Base-by-base conservation (phyloP, 495 filamentous ascomycete species). In the Hypoxylon rickii region DNA sequence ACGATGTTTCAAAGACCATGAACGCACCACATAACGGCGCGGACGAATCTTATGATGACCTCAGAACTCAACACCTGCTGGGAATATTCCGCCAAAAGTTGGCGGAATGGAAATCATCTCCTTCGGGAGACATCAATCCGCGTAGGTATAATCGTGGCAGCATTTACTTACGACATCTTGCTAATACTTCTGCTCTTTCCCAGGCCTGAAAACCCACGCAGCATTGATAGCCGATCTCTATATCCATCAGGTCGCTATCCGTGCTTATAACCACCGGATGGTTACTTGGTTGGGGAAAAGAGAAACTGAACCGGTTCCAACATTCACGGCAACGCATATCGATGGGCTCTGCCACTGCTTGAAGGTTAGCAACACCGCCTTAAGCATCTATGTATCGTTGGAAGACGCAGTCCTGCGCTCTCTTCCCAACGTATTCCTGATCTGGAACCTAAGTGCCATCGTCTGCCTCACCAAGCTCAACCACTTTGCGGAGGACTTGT, bases 1-100 rank as follows among this genome's bases (percentile, higher is more conserved):
- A 62, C 18, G 58, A 62, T 16, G 51, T 12, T 11, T 56, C 58
- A 11, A 62, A 62, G 21, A 62, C 58, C 1, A 24, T 62, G 32
- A 56, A 56, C 15, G 19, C 40, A 1, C 38, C 58, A 7, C 26
- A 39, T 26, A 6, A 5, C 29, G 2, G 3, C 32, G 12, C 47
- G 1, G 47, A 56, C 19, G 51, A 62, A 33, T 56, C 51, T 0
- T 62, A 51, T 26, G 52, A 62, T 20, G 51, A 62, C 42, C 56
- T 56, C 15, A 46, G 52, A 24, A 62, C 47, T 8, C 58, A 62
- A 8, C 58, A 62, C 40, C 10, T 62, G 15, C 46, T 62, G 2
- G 37, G 47, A 4, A 47, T 43, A 17, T 62, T 56, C 20, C 41
- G 47, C n/a, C 58, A 56, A 43, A 47, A 43, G 17, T 32, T 62